Conservation (phyloP, 2,329 filamentous ascomycete species). For the Monilinia aucupariae region DNA sequence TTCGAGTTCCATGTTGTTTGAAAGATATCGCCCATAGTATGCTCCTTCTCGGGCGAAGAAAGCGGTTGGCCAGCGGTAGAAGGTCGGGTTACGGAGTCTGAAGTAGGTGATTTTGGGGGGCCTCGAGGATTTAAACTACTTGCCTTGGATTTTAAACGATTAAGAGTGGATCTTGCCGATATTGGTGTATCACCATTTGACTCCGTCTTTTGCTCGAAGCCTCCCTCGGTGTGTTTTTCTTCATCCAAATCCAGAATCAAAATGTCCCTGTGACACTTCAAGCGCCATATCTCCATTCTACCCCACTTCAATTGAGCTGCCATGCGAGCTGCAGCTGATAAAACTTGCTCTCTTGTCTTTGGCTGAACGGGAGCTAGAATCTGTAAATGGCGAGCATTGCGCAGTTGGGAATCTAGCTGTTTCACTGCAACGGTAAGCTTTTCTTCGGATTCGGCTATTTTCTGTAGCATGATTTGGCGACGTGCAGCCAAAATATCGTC, state of each 20-base stretch:
- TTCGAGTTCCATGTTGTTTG: constrained; percentile 45
- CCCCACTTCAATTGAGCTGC: constrained; percentile 89
- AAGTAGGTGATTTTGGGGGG: constrained; percentile 38
- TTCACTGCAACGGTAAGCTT: constrained; percentile 68
- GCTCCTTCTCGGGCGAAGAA: constrained; percentile 35
- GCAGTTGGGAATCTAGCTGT: constrained; percentile 73
- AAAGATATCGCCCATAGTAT: constrained; percentile 43
- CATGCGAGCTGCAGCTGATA: constrained; percentile 78
- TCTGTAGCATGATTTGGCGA: constrained; percentile 73
- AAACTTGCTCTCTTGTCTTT: constrained; percentile 80
- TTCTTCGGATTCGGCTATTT: constrained; percentile 77
- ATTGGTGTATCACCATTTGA: constrained; percentile 21
- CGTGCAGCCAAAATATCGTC: constrained; percentile 81
- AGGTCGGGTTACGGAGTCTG: constrained; percentile 33
- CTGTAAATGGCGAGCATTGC: constrained; percentile 85
- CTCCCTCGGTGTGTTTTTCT: constrained; percentile 44
- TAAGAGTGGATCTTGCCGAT: constrained; percentile 33
- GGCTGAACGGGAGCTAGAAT: constrained; percentile 84
- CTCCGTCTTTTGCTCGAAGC: constrained; percentile 17
- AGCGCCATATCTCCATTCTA: constrained; percentile 87
- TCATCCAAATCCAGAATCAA: constrained; percentile 80
- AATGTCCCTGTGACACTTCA: constrained; percentile 87
- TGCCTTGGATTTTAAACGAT: constrained; percentile 36
- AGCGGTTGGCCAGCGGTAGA: constrained; percentile 33
- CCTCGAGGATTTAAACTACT: constrained; percentile 36